Base-by-base conservation (phyloP, 208 protist genomes). In the Leishmania aethiopica region DNA sequence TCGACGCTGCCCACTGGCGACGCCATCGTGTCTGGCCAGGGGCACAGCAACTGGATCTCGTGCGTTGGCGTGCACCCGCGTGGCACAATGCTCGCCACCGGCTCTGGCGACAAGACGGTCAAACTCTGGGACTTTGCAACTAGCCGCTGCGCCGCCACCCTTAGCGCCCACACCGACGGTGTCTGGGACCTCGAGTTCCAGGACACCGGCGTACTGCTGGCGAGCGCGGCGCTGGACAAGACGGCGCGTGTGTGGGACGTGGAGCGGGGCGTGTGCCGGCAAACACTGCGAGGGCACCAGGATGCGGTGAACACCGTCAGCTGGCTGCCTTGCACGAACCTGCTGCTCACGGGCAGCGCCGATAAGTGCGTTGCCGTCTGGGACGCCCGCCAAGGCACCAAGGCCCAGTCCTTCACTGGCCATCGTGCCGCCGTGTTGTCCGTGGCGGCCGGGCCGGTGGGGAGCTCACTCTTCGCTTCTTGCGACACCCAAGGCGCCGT, bases 281-380 rank as follows among this genome's bases (percentile, higher is more conserved):
- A 98, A 79, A 98, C 98, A n/a, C 89, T 99, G 37, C 93, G 98
- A 35, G 98, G 98, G 13, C 98, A 99, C 85, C 92, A 97, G 13
- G 98, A 99, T 59, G 94, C 94, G 60, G 96, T 99, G 73, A 99
- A 99, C 87, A 82, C 84, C 49, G 92, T 98, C 11, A 81, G 80
- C 64, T 99, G 98, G 93, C 92, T 98, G 88, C 97, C 97, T 11
- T 99, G 89, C 80, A 98, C 99, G 0, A 99, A 99, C 88, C 93
- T 92, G 37, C 78, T 99, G 42, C 93, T 92, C 84, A 99, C 98
- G 6, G 97, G 91, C 74, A 98, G 96, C 78, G 98, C 95, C 5
- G 99, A 99, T 89, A 99, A 99, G 89, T 98, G 97, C 15, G 97
- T 99, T 13, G 99, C 97, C 40, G 83, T 99, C 11, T 99, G 99